Conservation (phyloP, 108 stramenopile species). For the Schizochytrium sp. region DNA sequence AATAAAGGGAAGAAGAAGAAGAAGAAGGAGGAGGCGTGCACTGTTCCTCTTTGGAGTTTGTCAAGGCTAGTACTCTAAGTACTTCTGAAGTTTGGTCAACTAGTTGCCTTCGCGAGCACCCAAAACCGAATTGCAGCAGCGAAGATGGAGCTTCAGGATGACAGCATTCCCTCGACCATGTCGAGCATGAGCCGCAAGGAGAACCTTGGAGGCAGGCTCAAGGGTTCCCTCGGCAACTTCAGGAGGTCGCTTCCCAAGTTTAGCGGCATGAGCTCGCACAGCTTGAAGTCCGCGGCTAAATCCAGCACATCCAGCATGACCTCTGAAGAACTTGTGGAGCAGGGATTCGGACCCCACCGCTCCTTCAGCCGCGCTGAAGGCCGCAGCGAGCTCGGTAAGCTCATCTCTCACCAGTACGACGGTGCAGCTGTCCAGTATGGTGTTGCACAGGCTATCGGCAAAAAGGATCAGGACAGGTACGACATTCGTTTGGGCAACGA, state of each 20-base stretch:
- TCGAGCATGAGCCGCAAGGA: not conserved
- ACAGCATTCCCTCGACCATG: slow-evolving; percentile 49
- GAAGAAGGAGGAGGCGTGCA: not conserved
- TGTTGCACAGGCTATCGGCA: slow-evolving; percentile 57
- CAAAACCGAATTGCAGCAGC: not conserved
- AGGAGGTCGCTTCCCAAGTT: slow-evolving; percentile 8
- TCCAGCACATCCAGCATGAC: slow-evolving; percentile 18
- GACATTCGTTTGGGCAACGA: slow-evolving; percentile 52
- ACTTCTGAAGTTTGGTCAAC: too few relatives aligned
- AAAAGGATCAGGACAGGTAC: slow-evolving; percentile 57
- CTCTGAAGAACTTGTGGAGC: slow-evolving; percentile 38
- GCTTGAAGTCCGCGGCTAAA: not conserved
- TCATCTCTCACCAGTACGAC: slow-evolving; percentile 25
- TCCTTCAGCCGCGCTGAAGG: not conserved
- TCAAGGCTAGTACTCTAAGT: too few relatives aligned
- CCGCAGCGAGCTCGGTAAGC: not conserved
- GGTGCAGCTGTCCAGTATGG: slow-evolving; percentile 15
- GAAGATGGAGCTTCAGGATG: slow-evolving; percentile 9
- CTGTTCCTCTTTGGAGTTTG: too few relatives aligned
- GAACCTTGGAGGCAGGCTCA: slow-evolving; percentile 43
- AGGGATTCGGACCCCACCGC: slow-evolving; percentile 53
- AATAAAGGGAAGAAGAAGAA: not conserved
- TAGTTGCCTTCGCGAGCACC: too few relatives aligned
- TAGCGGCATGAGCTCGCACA: slow-evolving; percentile 1
- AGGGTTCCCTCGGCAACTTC: slow-evolving; percentile 14